Evolutionary conservation across 805 yeast genomes (phyloP).

Genomic region (Sugiyamaella floridensis): DNA sequence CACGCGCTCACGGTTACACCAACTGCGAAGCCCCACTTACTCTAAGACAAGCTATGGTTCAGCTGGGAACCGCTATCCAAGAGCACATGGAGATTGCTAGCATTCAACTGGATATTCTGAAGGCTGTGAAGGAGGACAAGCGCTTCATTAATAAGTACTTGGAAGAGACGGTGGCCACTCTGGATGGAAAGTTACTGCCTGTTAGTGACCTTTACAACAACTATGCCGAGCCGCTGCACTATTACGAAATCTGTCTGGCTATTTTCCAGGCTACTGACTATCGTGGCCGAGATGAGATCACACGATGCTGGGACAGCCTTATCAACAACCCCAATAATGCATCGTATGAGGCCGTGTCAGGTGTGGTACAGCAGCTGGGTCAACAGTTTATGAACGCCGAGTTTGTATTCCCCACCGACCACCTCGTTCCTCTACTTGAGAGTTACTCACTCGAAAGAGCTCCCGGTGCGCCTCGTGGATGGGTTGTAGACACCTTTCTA

Average conservation of each 20-base stretch:
- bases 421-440: constrained; percentile 58
- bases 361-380: constrained; percentile 45
- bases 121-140: constrained; percentile 34
- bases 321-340: constrained; percentile 40
- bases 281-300: constrained; percentile 75
- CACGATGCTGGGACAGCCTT: constrained; percentile 70
- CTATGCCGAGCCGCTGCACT: constrained; percentile 81
- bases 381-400: constrained; percentile 60
- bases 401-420: constrained; percentile 71
- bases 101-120: constrained; percentile 62
- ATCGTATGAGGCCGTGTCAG: constrained; percentile 34
- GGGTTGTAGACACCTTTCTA: constrained; percentile 34
- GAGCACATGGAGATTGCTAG: constrained; percentile 83
- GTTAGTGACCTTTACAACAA: constrained; percentile 78
- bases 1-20: constrained; percentile 90
- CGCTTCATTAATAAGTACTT: constrained; percentile 39
- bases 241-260: constrained; percentile 70
- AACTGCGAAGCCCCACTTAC: constrained; percentile 75
- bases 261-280: constrained; percentile 81
- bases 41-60: constrained; percentile 64
- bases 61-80: constrained; percentile 37
- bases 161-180: constrained; percentile 42
- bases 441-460: constrained; percentile 43
- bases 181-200: constrained; percentile 59
- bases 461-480: constrained; percentile 35